Evolutionary conservation across 1,284 basidiomycete species (phyloP).

Genomic region (Leccinum fallax): DNA sequence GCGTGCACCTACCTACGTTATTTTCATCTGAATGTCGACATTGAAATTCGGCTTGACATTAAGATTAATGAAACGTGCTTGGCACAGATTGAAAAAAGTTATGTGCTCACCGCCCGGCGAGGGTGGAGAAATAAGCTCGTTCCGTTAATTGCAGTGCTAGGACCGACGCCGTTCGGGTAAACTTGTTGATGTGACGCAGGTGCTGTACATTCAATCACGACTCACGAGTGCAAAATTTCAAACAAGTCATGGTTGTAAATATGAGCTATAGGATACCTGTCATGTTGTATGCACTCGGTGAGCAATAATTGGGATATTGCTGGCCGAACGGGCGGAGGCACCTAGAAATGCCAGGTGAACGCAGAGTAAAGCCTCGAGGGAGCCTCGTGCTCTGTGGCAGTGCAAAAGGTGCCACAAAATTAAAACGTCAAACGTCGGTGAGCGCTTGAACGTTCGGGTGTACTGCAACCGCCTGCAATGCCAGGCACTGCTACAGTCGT

Average conservation of each 20-base stretch:
- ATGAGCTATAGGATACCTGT: conserved; percentile 1
- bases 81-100: conserved; percentile 12
- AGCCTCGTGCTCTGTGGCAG: conserved; percentile 28
- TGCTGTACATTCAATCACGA: conserved; percentile 14
- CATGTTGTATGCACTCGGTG: conserved; percentile 2
- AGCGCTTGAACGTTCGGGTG: conserved; percentile 1
- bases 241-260: background rate
- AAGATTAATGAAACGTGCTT: conserved; percentile 31
- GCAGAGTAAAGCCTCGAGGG: conserved; percentile 31
- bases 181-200: conserved; percentile 2
- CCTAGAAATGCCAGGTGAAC: background rate
- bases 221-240: background rate
- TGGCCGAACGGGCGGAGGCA: background rate
- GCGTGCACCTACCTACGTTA: conserved; percentile 17
- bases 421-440: conserved; percentile 10
- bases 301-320: background rate
- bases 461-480: conserved; percentile 16
- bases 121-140: conserved; percentile 11
- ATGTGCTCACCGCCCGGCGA: conserved; percentile 20
- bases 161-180: conserved; percentile 14
- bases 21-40: conserved; percentile 18
- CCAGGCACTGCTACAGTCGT: conserved; percentile 13
- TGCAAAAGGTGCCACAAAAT: conserved; percentile 6
- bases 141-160: conserved; percentile 25
- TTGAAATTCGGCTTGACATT: conserved; percentile 20